Base-by-base conservation (phyloP, 805 yeast species). In the Clavispora fructus region DNA sequence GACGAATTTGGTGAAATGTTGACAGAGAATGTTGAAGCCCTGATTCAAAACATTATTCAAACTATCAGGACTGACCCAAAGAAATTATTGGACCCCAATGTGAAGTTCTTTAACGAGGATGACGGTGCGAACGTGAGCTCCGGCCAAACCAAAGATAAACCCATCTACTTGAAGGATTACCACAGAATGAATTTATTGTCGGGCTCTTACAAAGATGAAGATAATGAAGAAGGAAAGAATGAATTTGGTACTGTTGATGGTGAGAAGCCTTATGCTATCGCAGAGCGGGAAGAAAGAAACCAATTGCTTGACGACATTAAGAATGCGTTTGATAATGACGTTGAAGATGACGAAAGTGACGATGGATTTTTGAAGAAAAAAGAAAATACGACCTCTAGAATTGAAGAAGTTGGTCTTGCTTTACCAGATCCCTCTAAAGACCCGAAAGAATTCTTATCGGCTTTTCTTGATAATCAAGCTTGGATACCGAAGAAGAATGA, bases 1-100 rank as follows among this genome's bases (percentile, higher is more conserved):
- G 99, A 94, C 61, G 97, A 91, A 49, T 83, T 65, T 54, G 99
- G 97, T 43, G 96, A 90, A 28, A 70, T 94, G 42, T 74, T 88
- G 44, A 92, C 97, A 0, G 89, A 80, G 41, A 90, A 86, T 42
- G 87, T 94, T 9, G 97, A 94, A 52, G 65, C 74, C 16, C 95
- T 95, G 23, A 82, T 94, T 53, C 73, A 76, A 43, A 75, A 82
- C 38, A 95, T 94, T 2, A 64, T 94, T 42, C 59, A 69, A 14
- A 85, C 96, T 0, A 76, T 94, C 49, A 81, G 79, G 58, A 71
- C 72, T 2, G 82, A 87, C 43, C 92, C 94, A 47, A 73, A 78
- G 47, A 61, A 64, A 53, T 71, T 92, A 35, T 74, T 84, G 51
- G 83, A 92, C 60, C 82, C 83, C n/a, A 68, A 77, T 14, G 81